Evolutionary conservation across 1,284 basidiomycete species (phyloP), one percentile per base, ranked within the genome.

Genomic region (Rhizoctonia solani): DNA sequence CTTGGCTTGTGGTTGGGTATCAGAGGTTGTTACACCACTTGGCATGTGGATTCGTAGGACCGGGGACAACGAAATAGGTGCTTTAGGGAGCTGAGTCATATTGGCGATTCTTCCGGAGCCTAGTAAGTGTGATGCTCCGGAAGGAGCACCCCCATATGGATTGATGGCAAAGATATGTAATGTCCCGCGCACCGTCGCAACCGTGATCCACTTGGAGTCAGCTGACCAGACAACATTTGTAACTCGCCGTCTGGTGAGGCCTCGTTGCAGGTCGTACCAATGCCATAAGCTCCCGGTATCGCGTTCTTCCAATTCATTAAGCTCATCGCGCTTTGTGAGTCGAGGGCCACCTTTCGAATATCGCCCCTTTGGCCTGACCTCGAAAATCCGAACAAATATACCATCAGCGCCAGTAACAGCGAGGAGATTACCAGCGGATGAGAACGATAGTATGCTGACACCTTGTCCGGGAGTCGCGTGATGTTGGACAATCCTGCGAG

Each of bases 81-180:
- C 56, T 81, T 80, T 6, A 76, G 75, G 1, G 79, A 76, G 71
- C 92, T 89, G 73, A 2, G 61, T 53, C 27, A 65, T 53, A 11
- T 65, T 65, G 2, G 49, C 50, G 1, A 65, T 50, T 4, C 79
- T 74, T 0, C 90, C 84, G 73, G 77, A 80, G 2, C 82, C 81
- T 37, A 83, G 79, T 39, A 87, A 74, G 77, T 93, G 90, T 66
- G 87, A 88, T n/a, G 75, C 73, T 6, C 83, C 77, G 74, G 89
- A 85, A 0, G 88, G 80, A 56, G 79, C 80, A 2, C 92, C 90
- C 0, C 90, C 91, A 66, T 86, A 86, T 0, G 90, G 90, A 73
- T 90, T 88, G 21, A 88, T 79, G 8, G 89, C 84, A 21, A 39
- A 65, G 29, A 65, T n/a, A 16, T 65, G 81, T 27, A 79, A 72